A percentile compares a stretch with the other conserved stretches of the same genome.
Evolutionary conservation across 2,329 filamentous ascomycete genomes (phyloP).

Genomic region (Emergomyces orientalis): DNA sequence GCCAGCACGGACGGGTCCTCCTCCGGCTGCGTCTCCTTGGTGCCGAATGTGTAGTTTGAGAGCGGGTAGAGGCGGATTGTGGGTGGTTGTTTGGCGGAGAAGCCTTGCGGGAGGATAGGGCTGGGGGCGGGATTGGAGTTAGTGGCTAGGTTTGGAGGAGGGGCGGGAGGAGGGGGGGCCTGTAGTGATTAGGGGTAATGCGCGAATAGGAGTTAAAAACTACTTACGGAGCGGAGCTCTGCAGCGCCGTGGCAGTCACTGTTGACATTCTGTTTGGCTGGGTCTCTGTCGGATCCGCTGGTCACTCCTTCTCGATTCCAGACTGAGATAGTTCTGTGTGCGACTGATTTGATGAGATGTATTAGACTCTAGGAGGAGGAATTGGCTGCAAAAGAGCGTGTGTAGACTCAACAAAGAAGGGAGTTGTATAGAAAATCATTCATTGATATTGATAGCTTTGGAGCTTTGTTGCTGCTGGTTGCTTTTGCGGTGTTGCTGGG

Average conservation of each 20-base stretch:
- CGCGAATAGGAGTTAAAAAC: background rate
- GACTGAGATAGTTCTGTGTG: background rate
- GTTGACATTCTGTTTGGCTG: conserved; percentile 58
- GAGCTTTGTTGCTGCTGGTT: background rate
- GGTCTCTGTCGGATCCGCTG: background rate
- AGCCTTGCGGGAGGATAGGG: conserved; percentile 68
- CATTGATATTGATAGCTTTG: background rate
- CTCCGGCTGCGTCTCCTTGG: conserved; percentile 96
- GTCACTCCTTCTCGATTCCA: background rate
- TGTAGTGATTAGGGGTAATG: background rate
- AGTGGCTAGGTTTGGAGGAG: conserved; percentile 2
- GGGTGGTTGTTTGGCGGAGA: conserved; percentile 79
- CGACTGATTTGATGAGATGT: background rate
- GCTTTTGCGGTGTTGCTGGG: background rate
- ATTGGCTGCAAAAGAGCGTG: background rate
- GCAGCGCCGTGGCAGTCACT: conserved; percentile 63
- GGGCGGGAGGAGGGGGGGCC: background rate
- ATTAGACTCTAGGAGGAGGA: background rate
- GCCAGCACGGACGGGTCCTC: conserved; percentile 94
- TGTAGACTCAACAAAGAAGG: background rate
- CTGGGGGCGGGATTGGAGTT: conserved; percentile 27
- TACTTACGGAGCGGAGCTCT: conserved; percentile 61
- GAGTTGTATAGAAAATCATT: background rate
- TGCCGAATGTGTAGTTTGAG: conserved; percentile 97
- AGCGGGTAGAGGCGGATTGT: conserved; percentile 89